A percentile compares a stretch with the other conserved stretches of the same genome.
phyloP scores from a whole-genome alignment of 2,329 filamentous ascomycete genomes.

The Hypoxylon sp. region DNA sequence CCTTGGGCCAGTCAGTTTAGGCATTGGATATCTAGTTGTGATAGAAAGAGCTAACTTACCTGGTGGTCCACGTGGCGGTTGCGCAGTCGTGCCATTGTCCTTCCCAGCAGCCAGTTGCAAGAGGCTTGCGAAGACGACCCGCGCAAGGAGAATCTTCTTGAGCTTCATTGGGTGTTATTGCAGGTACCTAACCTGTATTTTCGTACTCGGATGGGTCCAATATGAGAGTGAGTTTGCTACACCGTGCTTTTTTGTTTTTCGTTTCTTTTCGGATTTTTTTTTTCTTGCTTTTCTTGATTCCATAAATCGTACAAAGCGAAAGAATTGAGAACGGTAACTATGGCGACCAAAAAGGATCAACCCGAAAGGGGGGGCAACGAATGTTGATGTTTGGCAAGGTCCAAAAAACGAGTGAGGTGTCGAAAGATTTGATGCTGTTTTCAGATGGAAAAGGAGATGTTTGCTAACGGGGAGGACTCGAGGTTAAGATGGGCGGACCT shows the following conservation, averaged over 20 bases:
- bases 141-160: constrained; percentile 24
- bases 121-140: constrained; percentile 31
- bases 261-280: constrained; percentile 16
- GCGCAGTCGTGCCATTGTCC: constrained; percentile 22
- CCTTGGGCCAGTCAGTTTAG: constrained; percentile 30
- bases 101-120: constrained; percentile 33
- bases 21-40: no score
- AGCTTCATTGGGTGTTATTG: constrained; percentile 32
- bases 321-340: constrained; percentile 39
- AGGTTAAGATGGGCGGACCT: neutral
- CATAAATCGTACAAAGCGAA: constrained; percentile 43
- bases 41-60: constrained; percentile 22
- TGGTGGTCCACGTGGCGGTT: constrained; percentile 28
- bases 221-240: constrained; percentile 7
- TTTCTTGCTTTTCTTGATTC: constrained; percentile 38
- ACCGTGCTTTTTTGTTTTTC: constrained; percentile 11
- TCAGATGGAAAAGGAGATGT: constrained; percentile 9
- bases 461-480: neutral
- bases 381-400: constrained; percentile 51
- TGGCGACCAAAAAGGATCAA: constrained; percentile 45
- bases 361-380: constrained; percentile 27
- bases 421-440: constrained; percentile 16
- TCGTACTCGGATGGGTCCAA: neutral
- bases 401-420: constrained; percentile 54
- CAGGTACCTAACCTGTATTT: neutral